A percentile compares a stretch with the other conserved stretches of the same genome.
phyloP scores from a whole-genome alignment of 2,329 filamentous ascomycete species.

The Didymella keratinophila region DNA sequence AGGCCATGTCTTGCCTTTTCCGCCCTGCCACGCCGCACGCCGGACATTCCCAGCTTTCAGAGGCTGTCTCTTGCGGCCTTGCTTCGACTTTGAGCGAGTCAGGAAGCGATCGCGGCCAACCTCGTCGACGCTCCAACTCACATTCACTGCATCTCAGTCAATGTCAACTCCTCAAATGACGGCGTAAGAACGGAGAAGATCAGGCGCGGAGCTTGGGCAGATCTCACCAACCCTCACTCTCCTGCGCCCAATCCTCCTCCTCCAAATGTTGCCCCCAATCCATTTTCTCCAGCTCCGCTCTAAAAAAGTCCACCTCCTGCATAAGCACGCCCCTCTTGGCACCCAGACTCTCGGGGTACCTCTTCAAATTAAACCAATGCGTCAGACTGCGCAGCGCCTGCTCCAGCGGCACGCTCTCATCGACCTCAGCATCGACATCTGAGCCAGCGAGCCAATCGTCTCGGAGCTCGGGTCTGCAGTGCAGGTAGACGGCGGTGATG shows the following conservation, averaged over 20 bases:
- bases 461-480: conserved; percentile 88
- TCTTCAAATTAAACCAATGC: conserved; percentile 90
- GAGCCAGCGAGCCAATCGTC: conserved; percentile 95
- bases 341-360: conserved; percentile 81
- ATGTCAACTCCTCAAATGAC: background rate
- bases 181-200: background rate
- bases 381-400: conserved; percentile 88
- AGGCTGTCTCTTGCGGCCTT: background rate
- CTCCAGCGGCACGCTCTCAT: conserved; percentile 89
- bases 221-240: conserved; percentile 44
- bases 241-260: conserved; percentile 34
- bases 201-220: background rate
- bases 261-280: conserved; percentile 45
- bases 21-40: background rate
- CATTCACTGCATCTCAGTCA: background rate
- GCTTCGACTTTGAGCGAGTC: background rate
- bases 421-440: conserved; percentile 92
- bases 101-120: background rate
- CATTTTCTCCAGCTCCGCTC: conserved; percentile 60
- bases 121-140: background rate
- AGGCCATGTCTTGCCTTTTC: background rate
- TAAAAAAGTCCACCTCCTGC: conserved; percentile 59
- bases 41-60: background rate
- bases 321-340: conserved; percentile 51
- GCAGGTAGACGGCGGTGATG: conserved; percentile 94